Evolutionary conservation across 2,329 filamentous ascomycete genomes (phyloP).

Genomic region (Monosporascus sp.): DNA sequence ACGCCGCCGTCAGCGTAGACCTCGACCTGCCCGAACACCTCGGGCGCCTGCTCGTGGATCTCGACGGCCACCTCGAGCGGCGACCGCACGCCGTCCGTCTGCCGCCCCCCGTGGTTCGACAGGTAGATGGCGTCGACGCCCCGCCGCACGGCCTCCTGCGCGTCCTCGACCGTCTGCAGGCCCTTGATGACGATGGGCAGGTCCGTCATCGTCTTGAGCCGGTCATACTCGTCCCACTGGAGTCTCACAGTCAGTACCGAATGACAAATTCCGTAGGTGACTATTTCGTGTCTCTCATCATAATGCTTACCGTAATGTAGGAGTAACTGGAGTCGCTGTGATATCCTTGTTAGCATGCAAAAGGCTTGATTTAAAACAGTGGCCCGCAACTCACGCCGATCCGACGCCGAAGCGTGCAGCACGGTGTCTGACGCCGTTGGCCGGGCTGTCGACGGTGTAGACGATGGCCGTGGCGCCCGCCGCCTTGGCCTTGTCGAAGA

Average conservation of each 20-base stretch:
- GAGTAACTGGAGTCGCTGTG: slow-evolving; percentile 12
- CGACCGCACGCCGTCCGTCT: slow-evolving; percentile 25
- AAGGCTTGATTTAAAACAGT: not conserved
- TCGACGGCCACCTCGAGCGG: slow-evolving; percentile 26
- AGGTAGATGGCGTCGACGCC: slow-evolving; percentile 27
- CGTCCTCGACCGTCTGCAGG: slow-evolving; percentile 29
- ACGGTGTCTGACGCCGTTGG: slow-evolving; percentile 17
- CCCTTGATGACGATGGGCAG: slow-evolving; percentile 28
- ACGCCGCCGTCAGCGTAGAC: slow-evolving; percentile 30
- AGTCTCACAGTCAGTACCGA: slow-evolving; percentile 3
- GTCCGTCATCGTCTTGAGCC: slow-evolving; percentile 14
- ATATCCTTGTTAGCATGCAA: slow-evolving; percentile 2
- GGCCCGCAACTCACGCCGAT: slow-evolving; percentile 10
- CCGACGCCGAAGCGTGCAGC: slow-evolving; percentile 18
- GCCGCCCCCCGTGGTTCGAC: slow-evolving; percentile 32
- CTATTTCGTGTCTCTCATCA: not conserved
- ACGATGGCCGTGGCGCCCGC: slow-evolving; percentile 19
- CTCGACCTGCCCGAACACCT: slow-evolving; percentile 25
- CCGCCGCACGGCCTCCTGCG: slow-evolving; percentile 19
- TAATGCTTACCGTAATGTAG: slow-evolving; percentile 10
- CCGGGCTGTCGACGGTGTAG: slow-evolving; percentile 21
- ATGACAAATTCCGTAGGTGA: not conserved
- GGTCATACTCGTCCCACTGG: slow-evolving; percentile 24
- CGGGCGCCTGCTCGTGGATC: slow-evolving; percentile 22
- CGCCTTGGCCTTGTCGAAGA: slow-evolving; percentile 14